phyloP scores from a whole-genome alignment of 345 rosid genomes.

The Salix caprea region DNA sequence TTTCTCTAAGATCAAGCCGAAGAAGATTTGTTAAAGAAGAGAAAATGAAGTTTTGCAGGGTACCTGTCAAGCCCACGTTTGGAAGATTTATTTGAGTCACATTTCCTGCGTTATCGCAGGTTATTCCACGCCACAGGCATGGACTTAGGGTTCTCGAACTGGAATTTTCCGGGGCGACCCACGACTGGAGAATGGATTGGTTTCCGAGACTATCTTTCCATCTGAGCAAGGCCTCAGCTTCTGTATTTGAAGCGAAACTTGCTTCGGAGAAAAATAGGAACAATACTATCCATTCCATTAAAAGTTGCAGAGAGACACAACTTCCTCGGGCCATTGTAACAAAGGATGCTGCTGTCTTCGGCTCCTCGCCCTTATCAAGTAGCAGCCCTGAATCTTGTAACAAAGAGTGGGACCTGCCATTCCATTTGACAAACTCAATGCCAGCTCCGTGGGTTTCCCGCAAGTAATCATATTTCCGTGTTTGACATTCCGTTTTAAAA shows the following conservation, averaged over 20 bases:
- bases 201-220: slow-evolving; percentile 15
- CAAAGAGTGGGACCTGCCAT: too few species aligned
- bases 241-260: not conserved
- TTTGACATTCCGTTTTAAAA: too few species aligned
- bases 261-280: slow-evolving; percentile 2
- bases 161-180: slow-evolving; percentile 4
- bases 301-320: not conserved
- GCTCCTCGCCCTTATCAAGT: not conserved
- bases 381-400: too few species aligned
- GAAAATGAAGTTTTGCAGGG: slow-evolving; percentile 19
- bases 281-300: not conserved
- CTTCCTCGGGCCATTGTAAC: not conserved
- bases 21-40: slow-evolving; percentile 23
- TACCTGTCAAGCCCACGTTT: slow-evolving; percentile 16
- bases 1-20: slow-evolving; percentile 17
- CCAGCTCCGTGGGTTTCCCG: too few species aligned
- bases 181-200: slow-evolving; percentile 10
- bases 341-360: not conserved
- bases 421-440: too few species aligned
- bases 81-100: slow-evolving; percentile 18
- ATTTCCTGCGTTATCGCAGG: slow-evolving; percentile 7
- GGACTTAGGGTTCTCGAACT: not conserved
- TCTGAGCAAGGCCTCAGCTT: slow-evolving; percentile 17
- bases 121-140: slow-evolving; percentile 18
- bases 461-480: too few species aligned